Percentiles rank a stretch among this genome's conserved stretches.
Conservation (phyloP, 1,284 basidiomycete species). For the Microbotryum intermedium region DNA sequence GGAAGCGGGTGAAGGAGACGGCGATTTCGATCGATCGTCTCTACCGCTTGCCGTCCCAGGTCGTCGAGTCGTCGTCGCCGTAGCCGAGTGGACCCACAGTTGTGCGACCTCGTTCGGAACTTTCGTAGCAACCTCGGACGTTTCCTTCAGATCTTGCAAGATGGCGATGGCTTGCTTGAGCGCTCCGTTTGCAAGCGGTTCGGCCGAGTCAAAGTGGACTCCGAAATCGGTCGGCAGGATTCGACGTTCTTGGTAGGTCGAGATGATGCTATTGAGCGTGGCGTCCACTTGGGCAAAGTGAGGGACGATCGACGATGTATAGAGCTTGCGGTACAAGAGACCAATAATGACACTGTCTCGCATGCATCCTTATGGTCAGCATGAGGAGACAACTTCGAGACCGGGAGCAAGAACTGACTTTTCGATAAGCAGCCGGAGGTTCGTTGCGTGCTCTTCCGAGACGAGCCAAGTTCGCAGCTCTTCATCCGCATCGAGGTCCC, state of each 20-base stretch:
- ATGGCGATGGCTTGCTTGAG: no score
- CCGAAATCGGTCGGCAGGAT: constrained; percentile 1
- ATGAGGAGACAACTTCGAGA: neutral
- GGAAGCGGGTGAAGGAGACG: no score
- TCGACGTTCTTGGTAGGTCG: neutral
- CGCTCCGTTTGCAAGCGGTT: no score
- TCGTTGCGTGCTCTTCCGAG: neutral
- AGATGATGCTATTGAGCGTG: constrained; percentile 1
- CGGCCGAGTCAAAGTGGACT: neutral
- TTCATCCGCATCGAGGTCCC: neutral
- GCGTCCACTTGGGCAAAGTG: neutral
- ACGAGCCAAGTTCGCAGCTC: neutral
- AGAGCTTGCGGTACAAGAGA: constrained; percentile 1
- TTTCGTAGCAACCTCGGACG: no score
- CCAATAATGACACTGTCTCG: constrained; percentile 1
- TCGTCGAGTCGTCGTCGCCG: no score
- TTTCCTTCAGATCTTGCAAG: no score
- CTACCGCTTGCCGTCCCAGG: no score
- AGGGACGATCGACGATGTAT: neutral
- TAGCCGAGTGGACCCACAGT: no score
- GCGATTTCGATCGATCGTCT: no score
- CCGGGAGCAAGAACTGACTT: neutral
- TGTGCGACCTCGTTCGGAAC: no score
- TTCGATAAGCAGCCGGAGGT: neutral
- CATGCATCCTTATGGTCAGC: neutral